A percentile compares a stretch with the other conserved stretches of the same genome.
These are phyloP conservation scores for Blastobotrys buckinghamii DNA, from an alignment of 1,139 yeast species.

Conservation along the genomic window DNA sequence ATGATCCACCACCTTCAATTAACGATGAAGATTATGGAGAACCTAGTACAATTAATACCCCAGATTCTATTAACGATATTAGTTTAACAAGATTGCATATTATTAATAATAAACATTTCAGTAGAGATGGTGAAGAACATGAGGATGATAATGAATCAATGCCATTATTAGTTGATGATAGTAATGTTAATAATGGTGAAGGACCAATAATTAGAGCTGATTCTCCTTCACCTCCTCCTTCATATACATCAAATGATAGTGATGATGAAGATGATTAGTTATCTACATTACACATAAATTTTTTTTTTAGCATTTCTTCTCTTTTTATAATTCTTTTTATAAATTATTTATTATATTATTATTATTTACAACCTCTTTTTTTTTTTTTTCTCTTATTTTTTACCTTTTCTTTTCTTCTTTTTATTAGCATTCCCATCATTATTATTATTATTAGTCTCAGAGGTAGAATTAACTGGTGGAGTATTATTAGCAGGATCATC, in stretches of 20 bases:
- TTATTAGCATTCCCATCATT: too few species aligned
- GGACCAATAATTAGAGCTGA: constrained; percentile 5
- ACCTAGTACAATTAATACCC: neutral
- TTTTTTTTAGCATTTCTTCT: neutral
- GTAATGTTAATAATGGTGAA: neutral
- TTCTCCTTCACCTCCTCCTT: constrained; percentile 26
- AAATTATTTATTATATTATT: neutral
- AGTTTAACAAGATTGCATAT: constrained; percentile 3
- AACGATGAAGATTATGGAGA: neutral
- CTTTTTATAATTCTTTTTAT: neutral
- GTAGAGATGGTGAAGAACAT: neutral
- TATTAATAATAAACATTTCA: neutral
- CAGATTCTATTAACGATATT: constrained; percentile 1
- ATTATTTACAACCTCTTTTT: too few species aligned
- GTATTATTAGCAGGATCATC: neutral
- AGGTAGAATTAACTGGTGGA: neutral
- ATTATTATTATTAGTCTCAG: neutral
- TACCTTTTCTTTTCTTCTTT: constrained; percentile 23
- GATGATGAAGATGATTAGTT: constrained; percentile 15
- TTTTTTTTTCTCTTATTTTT: too few species aligned
- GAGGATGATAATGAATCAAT: constrained; percentile 9
- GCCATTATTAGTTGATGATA: too few species aligned
- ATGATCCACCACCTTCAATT: neutral
- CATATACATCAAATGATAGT: constrained; percentile 22
- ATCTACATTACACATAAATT: neutral